These are phyloP conservation scores for Passiflora organensis DNA, from an alignment of 345 rosid species.

Conservation along the genomic window DNA sequence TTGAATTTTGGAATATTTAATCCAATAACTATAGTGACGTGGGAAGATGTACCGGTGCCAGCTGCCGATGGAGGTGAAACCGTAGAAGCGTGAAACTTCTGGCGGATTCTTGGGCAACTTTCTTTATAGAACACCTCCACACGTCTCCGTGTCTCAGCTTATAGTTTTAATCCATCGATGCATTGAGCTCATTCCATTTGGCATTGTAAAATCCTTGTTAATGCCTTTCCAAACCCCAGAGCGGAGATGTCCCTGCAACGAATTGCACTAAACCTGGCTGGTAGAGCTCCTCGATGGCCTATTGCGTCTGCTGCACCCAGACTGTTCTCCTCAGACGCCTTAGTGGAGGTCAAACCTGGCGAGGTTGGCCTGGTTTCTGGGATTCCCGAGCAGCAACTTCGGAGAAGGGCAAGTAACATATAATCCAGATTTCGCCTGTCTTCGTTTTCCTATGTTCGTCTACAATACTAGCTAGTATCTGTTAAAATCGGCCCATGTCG, in stretches of 20 bases:
- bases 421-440: not conserved
- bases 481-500: no score
- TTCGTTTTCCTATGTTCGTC: not conserved
- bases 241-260: conserved; percentile 20
- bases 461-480: no score
- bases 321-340: conserved; percentile 51
- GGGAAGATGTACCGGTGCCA: not conserved
- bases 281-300: conserved; percentile 4
- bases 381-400: conserved; percentile 81
- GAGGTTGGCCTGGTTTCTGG: conserved; percentile 92
- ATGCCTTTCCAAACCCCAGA: not conserved
- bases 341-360: conserved; percentile 69
- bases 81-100: conserved; percentile 4
- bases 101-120: conserved; percentile 6
- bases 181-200: not conserved
- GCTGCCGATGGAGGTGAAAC: not conserved
- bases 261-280: conserved; percentile 1
- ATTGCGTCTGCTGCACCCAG: conserved; percentile 15
- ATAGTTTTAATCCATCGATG: not conserved
- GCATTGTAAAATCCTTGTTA: not conserved
- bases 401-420: conserved; percentile 40
- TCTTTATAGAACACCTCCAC: not conserved
- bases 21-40: no score
- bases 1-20: no score
- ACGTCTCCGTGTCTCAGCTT: no score